These are phyloP conservation scores for Amauroascus niger DNA, from an alignment of 2,329 filamentous ascomycete genomes.

Conservation along the genomic window DNA sequence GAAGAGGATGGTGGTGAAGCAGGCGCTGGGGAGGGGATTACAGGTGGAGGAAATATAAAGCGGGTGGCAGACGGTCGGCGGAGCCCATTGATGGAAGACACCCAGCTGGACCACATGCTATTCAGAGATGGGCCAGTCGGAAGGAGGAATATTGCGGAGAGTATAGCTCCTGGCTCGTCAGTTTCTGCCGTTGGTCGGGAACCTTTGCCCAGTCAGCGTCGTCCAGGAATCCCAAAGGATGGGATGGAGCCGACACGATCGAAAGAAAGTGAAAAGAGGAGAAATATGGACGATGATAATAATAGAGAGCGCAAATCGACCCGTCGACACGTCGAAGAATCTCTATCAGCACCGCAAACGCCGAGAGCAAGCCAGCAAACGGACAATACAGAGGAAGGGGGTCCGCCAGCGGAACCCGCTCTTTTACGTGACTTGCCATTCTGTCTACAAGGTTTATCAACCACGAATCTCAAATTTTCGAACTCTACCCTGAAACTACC, in stretches of 20 bases:
- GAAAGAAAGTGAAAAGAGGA: slow-evolving; percentile 18
- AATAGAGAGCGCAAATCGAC: slow-evolving; percentile 16
- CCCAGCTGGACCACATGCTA: slow-evolving; percentile 31
- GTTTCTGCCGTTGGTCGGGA: slow-evolving; percentile 29
- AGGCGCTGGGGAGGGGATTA: slow-evolving; percentile 16
- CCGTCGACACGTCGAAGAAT: slow-evolving; percentile 8
- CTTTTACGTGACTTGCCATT: slow-evolving; percentile 77
- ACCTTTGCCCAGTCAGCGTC: slow-evolving; percentile 18
- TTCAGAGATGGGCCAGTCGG: slow-evolving; percentile 22
- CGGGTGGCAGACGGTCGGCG: slow-evolving; percentile 17
- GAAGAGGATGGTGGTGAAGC: slow-evolving; percentile 31
- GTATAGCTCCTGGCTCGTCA: slow-evolving; percentile 32
- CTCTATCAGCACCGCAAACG: slow-evolving; percentile 5
- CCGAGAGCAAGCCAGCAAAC: slow-evolving; percentile 16
- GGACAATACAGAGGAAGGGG: slow-evolving; percentile 8
- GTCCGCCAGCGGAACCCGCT: slow-evolving; percentile 47
- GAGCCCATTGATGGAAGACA: slow-evolving; percentile 34
- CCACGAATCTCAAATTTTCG: slow-evolving; percentile 68
- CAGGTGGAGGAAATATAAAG: neutral
- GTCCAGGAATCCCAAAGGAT: slow-evolving; percentile 1
- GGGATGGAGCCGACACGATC: neutral
- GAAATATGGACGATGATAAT: slow-evolving; percentile 17
- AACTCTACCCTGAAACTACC: slow-evolving; percentile 66
- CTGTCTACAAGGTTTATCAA: slow-evolving; percentile 84
- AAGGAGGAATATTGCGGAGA: slow-evolving; percentile 19